Base-by-base conservation (phyloP, 208 protist genomes). In the Acanthamoeba royreba region DNA sequence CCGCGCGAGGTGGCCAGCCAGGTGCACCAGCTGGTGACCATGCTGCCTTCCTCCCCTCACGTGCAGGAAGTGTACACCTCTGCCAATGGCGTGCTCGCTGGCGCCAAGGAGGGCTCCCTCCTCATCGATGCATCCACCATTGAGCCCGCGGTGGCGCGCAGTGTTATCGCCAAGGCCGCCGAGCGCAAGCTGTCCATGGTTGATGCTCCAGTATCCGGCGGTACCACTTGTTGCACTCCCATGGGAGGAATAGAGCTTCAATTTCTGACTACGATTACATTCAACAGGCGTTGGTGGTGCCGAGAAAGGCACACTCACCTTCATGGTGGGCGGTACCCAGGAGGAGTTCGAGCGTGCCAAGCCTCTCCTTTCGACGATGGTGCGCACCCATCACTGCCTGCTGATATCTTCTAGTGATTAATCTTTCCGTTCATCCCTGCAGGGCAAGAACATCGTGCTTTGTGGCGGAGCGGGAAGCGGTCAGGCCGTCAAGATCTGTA, bases 121-220 rank as follows among this genome's bases (percentile, higher is more conserved):
- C 86, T 98, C 33, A 96, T 98, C 35, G 98, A 98, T 61, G 92
- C 95, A 11, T 96, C 92, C 11, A 98, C 98, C 19, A 98, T 98
- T 49, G 97, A 98, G 35, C 96, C 97, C 33, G 63, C 33, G 1
- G 95, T 94, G 8, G 77, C 97, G 5, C 47, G 95, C 49, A 86
- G 83, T 22, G 79, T 97, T 13, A 55, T 49, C 9, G 52, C 69
- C 2, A 47, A 47, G 42, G 95, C 96, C 17, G 72, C 31, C 11
- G 55, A 85, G 92, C 31, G 52, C 53, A 87, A 38, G 35, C 46
- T 22, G 90, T 87, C 28, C 22, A 95, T 98, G 46, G 22, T 98
- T 1, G 98, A 98, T 94, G 98, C 98, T 28, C 98, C 98, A 40
- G 98, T 98, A 2, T 97, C 96, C 35, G 97, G 98, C 53, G 97